phyloP scores from a whole-genome alignment of 2,329 filamentous ascomycete species.

The Exophiala dermatitidis region DNA sequence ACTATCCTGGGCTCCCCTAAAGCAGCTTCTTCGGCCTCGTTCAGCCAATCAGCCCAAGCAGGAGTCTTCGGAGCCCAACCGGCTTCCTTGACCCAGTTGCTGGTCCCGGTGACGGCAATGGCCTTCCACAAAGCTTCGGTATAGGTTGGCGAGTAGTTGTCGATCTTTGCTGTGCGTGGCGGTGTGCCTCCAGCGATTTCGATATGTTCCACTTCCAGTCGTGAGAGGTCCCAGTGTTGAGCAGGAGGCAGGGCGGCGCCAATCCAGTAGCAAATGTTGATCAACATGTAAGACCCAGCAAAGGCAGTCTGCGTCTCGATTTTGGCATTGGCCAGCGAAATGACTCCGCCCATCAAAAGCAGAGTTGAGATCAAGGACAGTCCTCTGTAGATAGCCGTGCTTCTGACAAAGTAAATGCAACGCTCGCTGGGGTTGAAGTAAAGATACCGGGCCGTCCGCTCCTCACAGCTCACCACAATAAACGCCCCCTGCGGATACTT shows the following conservation, averaged over 20 bases:
- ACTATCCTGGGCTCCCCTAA: constrained; percentile 20
- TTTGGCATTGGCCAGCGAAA: constrained; percentile 45
- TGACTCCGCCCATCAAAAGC: constrained; percentile 48
- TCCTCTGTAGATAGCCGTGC: constrained; percentile 38
- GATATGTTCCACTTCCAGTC: constrained; percentile 34
- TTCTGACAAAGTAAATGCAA: constrained; percentile 41
- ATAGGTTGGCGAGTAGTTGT: constrained; percentile 33
- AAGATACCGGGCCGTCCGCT: constrained; percentile 45
- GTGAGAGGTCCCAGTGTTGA: constrained; percentile 44
- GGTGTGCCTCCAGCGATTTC: constrained; percentile 24
- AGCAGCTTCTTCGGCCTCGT: constrained; percentile 30
- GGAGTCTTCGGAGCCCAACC: constrained; percentile 37
- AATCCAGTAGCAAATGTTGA: constrained; percentile 46
- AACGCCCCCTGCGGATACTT: constrained; percentile 47
- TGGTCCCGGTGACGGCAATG: constrained; percentile 41
- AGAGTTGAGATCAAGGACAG: constrained; percentile 46
- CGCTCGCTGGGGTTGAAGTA: constrained; percentile 46
- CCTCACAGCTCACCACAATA: constrained; percentile 44
- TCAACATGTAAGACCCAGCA: constrained; percentile 44
- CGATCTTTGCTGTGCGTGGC: constrained; percentile 28
- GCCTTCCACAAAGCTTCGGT: constrained; percentile 46
- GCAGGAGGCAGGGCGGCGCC: constrained; percentile 43
- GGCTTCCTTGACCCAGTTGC: constrained; percentile 38
- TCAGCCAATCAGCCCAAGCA: constrained; percentile 40
- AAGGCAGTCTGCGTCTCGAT: constrained; percentile 44